Evolutionary conservation across 768 basidiomycete genomes (phyloP), one percentile per base, ranked within the genome.

Genomic region (Suillus subaureus): DNA sequence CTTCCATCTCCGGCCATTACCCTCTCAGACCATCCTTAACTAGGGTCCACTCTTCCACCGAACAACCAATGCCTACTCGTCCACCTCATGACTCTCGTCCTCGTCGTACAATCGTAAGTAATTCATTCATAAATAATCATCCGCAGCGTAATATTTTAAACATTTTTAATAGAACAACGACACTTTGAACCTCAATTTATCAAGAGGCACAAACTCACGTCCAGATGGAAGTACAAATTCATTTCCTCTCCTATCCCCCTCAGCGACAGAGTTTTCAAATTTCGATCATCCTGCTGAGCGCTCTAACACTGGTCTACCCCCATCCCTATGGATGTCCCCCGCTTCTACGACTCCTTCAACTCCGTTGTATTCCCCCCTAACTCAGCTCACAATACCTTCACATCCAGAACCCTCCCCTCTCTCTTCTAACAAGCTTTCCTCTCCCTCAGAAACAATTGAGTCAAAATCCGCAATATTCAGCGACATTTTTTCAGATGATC

Each of bases 241-340:
- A 35, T 35, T 35, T 35, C 35, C 35, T 35, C 35, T 70, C 42
- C 71, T 69, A 26, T 67, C 76, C 9, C 33, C 68, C 69, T 63
- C 69, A 40, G 12, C 72, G 3, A 15, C 64, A 21, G 64, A 72
- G 65, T 75, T 76, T 21, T 68, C 72, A 1, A 64, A 70, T 52
- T 76, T 75, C 64, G 67, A 62, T 63, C 66, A 72, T 42, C 70
- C 81, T 69, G 74, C 78, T 72, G 86, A 89, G 70, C 86, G 84
- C 71, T 82, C 83, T 56, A 79, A 80, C 67, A 71, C 81, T 40
- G 84, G 85, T 63, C 79, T 93, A 52, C 89, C 89, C 56, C 91
- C 92, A 4, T 91, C 92, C 47, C 78, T 93, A 47, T 94, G 92
- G 92, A 93, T 94, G 92, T 92, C 92, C 15, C 85, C 91, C 56